Evolutionary conservation across 768 basidiomycete species (phyloP).

Genomic region (Leccinum olivaceopallidum): DNA sequence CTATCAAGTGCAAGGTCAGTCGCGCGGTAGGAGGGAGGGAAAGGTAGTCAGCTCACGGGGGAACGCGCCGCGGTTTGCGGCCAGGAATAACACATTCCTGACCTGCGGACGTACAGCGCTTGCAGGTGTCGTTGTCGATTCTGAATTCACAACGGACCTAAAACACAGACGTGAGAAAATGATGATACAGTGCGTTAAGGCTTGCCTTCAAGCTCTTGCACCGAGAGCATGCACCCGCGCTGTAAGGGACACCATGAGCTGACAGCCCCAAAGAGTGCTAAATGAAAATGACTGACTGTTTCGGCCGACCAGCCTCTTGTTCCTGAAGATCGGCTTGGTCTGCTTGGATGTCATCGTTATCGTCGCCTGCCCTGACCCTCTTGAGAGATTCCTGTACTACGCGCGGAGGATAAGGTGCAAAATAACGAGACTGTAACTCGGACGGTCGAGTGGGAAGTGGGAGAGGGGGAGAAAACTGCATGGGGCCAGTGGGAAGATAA

Average conservation of each 20-base stretch:
- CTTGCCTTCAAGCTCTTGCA: constrained; percentile 61
- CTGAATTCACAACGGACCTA: constrained; percentile 80
- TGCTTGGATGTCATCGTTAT: constrained; percentile 14
- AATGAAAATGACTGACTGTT: constrained; percentile 18
- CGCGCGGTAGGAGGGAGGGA: no score
- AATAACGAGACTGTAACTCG: constrained; percentile 30
- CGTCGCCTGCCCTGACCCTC: constrained; percentile 24
- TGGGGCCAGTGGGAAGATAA: constrained; percentile 26
- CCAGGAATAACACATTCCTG: constrained; percentile 82
- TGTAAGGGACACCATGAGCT: constrained; percentile 19
- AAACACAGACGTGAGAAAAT: constrained; percentile 15
- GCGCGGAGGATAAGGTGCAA: constrained; percentile 7
- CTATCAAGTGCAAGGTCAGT: constrained; percentile 36
- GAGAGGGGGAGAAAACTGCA: constrained; percentile 34
- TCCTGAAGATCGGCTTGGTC: constrained; percentile 27
- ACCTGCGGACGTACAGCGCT: constrained; percentile 67
- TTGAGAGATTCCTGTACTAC: constrained; percentile 15
- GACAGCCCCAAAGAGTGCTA: neutral
- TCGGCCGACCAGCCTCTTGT: constrained; percentile 21
- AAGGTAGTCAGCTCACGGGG: no score
- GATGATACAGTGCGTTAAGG: neutral
- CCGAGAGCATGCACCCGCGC: constrained; percentile 64
- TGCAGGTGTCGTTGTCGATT: constrained; percentile 72
- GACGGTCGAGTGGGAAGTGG: constrained; percentile 30
- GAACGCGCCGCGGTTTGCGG: constrained; percentile 42